These are phyloP conservation scores for Nissolia schottii DNA, from an alignment of 306 rosid genomes.

Conservation along the genomic window DNA sequence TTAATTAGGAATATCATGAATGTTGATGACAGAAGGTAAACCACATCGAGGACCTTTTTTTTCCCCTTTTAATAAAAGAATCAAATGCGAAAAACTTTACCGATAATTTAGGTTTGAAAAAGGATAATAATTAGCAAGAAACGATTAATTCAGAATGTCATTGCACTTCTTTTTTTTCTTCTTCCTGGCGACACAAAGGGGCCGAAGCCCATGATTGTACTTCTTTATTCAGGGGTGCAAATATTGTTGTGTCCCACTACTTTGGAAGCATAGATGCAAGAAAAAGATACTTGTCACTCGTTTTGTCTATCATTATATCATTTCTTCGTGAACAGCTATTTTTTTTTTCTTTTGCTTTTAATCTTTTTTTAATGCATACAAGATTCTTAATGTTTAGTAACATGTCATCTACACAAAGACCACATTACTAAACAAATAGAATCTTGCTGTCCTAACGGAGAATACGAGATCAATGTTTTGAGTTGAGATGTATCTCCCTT, in stretches of 20 bases:
- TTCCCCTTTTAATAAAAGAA: neutral
- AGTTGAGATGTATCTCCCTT: too few relatives aligned
- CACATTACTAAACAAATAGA: neutral
- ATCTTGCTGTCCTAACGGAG: too few relatives aligned
- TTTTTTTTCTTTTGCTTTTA: neutral
- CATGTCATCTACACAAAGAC: neutral
- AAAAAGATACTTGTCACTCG: slow-evolving; percentile 21
- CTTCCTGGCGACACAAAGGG: too few relatives aligned
- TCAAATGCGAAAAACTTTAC: neutral
- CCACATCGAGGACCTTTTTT: neutral
- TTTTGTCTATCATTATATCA: neutral
- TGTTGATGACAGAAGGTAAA: slow-evolving; percentile 16
- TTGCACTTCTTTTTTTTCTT: slow-evolving; percentile 19
- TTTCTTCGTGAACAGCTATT: neutral
- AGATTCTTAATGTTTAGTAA: neutral
- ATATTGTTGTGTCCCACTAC: slow-evolving; percentile 18
- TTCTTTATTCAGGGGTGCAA: slow-evolving; percentile 9
- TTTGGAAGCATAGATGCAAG: slow-evolving; percentile 25
- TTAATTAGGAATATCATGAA: neutral
- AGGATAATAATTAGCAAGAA: slow-evolving; percentile 1
- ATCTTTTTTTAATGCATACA: neutral
- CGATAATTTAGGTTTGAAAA: slow-evolving; percentile 14
- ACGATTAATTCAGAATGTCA: slow-evolving; percentile 11
- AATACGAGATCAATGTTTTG: too few relatives aligned
- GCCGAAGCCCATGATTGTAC: slow-evolving; percentile 14